Conservation (phyloP, 495 filamentous ascomycete species). For the Hypoxylon rickii region DNA sequence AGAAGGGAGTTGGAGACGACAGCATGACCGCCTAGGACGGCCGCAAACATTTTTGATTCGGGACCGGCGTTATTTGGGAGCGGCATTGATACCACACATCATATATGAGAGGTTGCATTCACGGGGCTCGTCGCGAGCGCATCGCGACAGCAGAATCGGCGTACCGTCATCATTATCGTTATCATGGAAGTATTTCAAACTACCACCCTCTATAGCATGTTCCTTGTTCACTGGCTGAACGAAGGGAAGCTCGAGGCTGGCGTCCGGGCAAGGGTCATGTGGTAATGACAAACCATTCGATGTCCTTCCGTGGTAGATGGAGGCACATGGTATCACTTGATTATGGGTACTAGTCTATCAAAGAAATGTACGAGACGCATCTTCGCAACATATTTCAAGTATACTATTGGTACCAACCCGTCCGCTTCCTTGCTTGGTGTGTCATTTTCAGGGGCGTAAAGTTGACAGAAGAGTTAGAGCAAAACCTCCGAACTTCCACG, state of each 20-base stretch:
- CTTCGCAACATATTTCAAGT: constrained; percentile 5
- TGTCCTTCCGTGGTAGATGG: constrained; percentile 4
- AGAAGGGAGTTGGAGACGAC: constrained; percentile 36
- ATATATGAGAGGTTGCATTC: constrained; percentile 34
- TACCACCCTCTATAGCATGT: constrained; percentile 8
- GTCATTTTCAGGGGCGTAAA: constrained; percentile 3
- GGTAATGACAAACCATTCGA: constrained; percentile 21
- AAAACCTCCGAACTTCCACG: constrained; percentile 1
- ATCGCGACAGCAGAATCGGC: constrained; percentile 19
- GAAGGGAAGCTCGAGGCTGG: constrained; percentile 11
- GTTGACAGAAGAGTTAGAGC: not conserved
- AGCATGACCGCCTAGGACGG: constrained; percentile 19
- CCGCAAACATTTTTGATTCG: constrained; percentile 15
- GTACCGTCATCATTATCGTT: constrained; percentile 13
- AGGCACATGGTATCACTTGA: constrained; percentile 21
- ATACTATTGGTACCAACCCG: constrained; percentile 1
- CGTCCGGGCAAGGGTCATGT: constrained; percentile 10
- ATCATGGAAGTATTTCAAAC: constrained; percentile 2
- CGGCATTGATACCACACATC: constrained; percentile 37
- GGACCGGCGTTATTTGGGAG: constrained; percentile 32
- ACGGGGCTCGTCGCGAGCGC: constrained; percentile 25
- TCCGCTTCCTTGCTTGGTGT: constrained; percentile 8
- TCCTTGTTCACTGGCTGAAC: constrained; percentile 35
- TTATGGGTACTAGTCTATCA: constrained; percentile 27
- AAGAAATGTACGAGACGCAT: constrained; percentile 14